These are phyloP conservation scores for Alisma plantagoaquatica DNA, from an alignment of 106 monocot species.

Conservation along the genomic window DNA sequence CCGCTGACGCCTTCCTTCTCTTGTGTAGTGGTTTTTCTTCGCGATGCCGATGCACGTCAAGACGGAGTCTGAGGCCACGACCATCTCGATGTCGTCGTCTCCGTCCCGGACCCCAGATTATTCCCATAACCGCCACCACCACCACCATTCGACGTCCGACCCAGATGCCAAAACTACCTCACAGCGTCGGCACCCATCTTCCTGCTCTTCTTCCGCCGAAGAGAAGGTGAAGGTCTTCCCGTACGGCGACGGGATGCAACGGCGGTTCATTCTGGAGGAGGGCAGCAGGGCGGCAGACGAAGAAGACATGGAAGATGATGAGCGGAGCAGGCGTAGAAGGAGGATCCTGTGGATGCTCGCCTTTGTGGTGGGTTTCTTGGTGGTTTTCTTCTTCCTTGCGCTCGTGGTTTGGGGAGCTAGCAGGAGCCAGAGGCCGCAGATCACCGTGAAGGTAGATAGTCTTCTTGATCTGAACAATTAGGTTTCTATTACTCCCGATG, in stretches of 20 bases:
- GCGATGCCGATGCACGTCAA: slow-evolving; percentile 62
- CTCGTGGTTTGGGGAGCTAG: slow-evolving; percentile 77
- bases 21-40: too few relatives aligned
- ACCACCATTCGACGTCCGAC: slow-evolving; percentile 55
- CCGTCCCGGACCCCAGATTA: slow-evolving; percentile 76
- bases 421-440: slow-evolving; percentile 41
- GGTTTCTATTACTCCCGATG: neutral
- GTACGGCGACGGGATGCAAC: slow-evolving; percentile 1
- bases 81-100: slow-evolving; percentile 62
- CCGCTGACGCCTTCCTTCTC: too few relatives aligned
- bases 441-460: slow-evolving; percentile 48
- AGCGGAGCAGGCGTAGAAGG: slow-evolving; percentile 12
- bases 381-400: slow-evolving; percentile 71
- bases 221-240: slow-evolving; percentile 1
- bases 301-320: slow-evolving; percentile 57
- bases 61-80: slow-evolving; percentile 85
- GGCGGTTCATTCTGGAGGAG: slow-evolving; percentile 23
- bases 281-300: slow-evolving; percentile 57
- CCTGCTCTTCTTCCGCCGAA: too few relatives aligned
- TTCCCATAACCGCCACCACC: slow-evolving; percentile 39
- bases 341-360: slow-evolving; percentile 39
- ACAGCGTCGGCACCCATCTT: slow-evolving; percentile 56
- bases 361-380: slow-evolving; percentile 51
- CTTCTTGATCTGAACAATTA: neutral
- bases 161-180: too few relatives aligned